Conservation (phyloP, 148 eudicot species). For the Mesembryanthemum crystallinum region DNA sequence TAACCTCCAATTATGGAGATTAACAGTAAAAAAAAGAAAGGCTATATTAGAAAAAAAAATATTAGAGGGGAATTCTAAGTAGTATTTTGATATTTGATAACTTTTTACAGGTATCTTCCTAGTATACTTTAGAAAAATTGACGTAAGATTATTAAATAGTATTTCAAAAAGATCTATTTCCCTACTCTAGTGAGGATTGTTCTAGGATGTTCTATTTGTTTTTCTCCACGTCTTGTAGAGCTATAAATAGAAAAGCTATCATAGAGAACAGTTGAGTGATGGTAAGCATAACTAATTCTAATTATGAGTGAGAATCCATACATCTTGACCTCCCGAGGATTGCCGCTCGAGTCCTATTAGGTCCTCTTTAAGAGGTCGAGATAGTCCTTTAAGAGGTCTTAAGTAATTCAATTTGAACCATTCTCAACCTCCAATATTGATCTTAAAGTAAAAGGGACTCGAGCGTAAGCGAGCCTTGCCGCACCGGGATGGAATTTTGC, state of each 20-base stretch:
- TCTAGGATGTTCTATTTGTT: neutral
- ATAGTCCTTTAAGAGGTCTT: too few relatives aligned
- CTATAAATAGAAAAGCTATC: neutral
- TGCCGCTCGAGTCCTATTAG: too few relatives aligned
- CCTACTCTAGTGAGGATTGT: neutral
- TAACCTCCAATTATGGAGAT: neutral
- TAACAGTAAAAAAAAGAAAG: neutral
- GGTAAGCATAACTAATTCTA: neutral
- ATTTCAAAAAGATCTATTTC: neutral
- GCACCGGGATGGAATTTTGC: too few relatives aligned
- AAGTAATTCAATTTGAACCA: too few relatives aligned
- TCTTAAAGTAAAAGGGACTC: too few relatives aligned
- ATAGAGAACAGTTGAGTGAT: too few relatives aligned
- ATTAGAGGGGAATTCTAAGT: too few relatives aligned
- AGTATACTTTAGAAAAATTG: neutral
- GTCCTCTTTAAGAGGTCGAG: too few relatives aligned
- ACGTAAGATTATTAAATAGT: neutral
- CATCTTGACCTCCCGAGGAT: neutral
- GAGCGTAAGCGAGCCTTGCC: too few relatives aligned
- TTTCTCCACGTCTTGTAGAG: neutral
- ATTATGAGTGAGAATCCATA: neutral
- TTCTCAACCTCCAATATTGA: too few relatives aligned
- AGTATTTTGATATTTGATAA: too few relatives aligned
- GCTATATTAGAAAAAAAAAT: neutral
- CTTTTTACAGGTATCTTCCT: neutral